phyloP scores from a whole-genome alignment of 345 rosid genomes.

The Pistacia atlantica region DNA sequence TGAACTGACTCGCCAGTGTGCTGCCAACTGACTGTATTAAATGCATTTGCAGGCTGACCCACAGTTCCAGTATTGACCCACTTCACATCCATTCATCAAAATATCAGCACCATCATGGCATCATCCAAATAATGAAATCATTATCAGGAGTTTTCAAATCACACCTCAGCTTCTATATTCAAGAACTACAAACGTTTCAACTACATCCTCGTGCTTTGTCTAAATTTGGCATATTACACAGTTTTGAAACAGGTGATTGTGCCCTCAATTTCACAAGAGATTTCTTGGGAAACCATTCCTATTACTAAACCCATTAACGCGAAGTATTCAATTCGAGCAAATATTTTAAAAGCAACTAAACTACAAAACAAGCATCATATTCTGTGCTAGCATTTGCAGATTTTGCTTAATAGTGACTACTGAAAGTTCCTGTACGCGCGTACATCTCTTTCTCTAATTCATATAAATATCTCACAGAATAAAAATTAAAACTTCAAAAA shows the following conservation, averaged over 20 bases:
- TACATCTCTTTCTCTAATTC: slow-evolving; percentile 17
- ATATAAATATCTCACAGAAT: not conserved
- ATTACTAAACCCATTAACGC: not conserved
- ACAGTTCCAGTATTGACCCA: not conserved
- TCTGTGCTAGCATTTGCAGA: slow-evolving; percentile 3
- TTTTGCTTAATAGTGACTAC: slow-evolving; percentile 1
- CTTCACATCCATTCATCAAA: not conserved
- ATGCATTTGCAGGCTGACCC: slow-evolving; percentile 18
- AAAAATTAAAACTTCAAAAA: not conserved
- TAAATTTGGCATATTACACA: not conserved
- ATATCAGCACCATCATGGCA: not conserved
- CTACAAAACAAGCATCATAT: slow-evolving; percentile 16
- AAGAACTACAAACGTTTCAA: not conserved
- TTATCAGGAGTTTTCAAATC: not conserved
- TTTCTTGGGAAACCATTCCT: not conserved
- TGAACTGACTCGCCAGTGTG: not conserved
- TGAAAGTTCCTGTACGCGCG: not conserved
- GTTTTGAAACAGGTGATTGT: not conserved
- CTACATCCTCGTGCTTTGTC: not conserved
- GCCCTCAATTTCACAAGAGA: not conserved
- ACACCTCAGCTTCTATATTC: not conserved
- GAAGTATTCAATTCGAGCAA: not conserved
- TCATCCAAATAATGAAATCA: too few species aligned
- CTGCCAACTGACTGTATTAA: slow-evolving; percentile 25
- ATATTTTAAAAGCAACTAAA: slow-evolving; percentile 8